These are phyloP conservation scores for Capsella rubella DNA, from an alignment of 441 rosid genomes.

Conservation along the genomic window DNA sequence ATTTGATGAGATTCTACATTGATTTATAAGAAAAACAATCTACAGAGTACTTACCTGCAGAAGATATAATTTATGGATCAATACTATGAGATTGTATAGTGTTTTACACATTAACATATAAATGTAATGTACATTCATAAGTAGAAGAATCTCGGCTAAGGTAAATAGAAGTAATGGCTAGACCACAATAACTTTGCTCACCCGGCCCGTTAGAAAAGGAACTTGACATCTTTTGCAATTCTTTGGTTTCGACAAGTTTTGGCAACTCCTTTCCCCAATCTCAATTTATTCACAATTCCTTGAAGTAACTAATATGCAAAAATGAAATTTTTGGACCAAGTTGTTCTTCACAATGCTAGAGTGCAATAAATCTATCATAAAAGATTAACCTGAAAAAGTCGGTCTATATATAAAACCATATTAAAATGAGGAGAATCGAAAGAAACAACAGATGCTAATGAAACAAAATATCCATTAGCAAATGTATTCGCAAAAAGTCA, in stretches of 20 bases:
- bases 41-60: not conserved
- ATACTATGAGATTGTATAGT: no score
- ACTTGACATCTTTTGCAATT: no score
- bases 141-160: no score
- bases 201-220: no score
- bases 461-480: not conserved
- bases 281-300: not conserved
- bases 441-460: not conserved
- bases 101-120: no score
- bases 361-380: not conserved
- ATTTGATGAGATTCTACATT: not conserved
- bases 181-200: no score
- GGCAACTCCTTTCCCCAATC: not conserved
- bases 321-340: not conserved
- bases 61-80: not conserved
- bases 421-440: not conserved
- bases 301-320: not conserved
- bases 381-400: not conserved
- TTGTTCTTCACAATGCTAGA: not conserved
- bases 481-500: not conserved
- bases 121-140: no score
- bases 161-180: no score
- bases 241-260: no score
- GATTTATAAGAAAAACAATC: not conserved
- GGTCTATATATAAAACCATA: not conserved